These are phyloP conservation scores for Nakaseomyces nivariensis DNA, from an alignment of 1,139 yeast genomes.

Conservation along the genomic window DNA sequence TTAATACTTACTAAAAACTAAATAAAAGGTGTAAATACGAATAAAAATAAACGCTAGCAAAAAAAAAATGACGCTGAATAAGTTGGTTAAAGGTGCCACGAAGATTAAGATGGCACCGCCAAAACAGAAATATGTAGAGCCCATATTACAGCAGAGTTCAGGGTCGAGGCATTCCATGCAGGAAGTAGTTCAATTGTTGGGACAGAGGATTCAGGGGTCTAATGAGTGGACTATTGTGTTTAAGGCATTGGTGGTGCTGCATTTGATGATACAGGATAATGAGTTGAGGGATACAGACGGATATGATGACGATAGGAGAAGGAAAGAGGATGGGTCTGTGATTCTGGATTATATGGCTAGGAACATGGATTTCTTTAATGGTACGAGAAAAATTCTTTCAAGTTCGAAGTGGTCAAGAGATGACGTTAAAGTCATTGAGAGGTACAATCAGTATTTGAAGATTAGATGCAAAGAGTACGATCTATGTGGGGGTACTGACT, in stretches of 20 bases:
- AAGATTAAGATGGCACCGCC: constrained; percentile 88
- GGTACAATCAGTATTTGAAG: constrained; percentile 64
- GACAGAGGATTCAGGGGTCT: constrained; percentile 53
- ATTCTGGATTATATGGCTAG: constrained; percentile 55
- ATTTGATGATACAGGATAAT: constrained; percentile 75
- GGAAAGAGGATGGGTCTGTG: constrained; percentile 15
- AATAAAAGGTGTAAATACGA: background rate
- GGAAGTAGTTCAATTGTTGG: constrained; percentile 58
- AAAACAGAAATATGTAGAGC: constrained; percentile 89
- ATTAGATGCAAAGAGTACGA: constrained; percentile 62
- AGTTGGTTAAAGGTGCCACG: constrained; percentile 65
- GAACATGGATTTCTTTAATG: constrained; percentile 52
- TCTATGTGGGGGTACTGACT: constrained; percentile 38
- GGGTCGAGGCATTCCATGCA: constrained; percentile 45
- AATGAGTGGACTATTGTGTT: constrained; percentile 80
- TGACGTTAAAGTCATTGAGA: constrained; percentile 55
- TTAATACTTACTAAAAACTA: background rate
- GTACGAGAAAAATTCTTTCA: constrained; percentile 22
- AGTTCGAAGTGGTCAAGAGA: constrained; percentile 32
- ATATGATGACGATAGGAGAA: background rate
- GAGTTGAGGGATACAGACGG: constrained; percentile 6
- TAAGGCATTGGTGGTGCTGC: constrained; percentile 75
- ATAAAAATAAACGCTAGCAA: background rate
- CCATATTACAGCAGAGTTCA: constrained; percentile 72
- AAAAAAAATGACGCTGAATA: constrained; percentile 14